Evolutionary conservation across 2,329 filamentous ascomycete species (phyloP), one percentile per base, ranked within the genome.

Genomic region (Pseudogymnoascus sp.): DNA sequence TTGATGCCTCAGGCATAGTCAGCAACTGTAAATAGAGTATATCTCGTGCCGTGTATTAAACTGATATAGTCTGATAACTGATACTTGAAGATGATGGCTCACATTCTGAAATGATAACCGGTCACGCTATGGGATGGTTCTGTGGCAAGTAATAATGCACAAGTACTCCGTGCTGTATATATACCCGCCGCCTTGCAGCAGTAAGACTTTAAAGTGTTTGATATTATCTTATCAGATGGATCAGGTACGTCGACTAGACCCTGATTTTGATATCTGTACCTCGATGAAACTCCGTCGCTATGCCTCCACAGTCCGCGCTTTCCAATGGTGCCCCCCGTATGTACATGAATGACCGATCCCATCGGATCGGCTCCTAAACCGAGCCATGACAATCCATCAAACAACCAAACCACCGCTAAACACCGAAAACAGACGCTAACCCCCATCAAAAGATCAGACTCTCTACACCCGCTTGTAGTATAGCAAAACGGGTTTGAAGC

Each of bases 151-250:
- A 29, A 29, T 50, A 29, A 29, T 1, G 24, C 10, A 29, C 42
- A 29, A 50, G 13, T 50, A 16, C 44, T 26, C 13, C 16, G 1
- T 26, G n/a, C 2, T 11, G 7, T 16, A 53, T 31, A 44, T 13
- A 53, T 11, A 6, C 26, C 47, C 47, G 26, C 10, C 14, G 6
- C 47, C 24, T 16, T 31, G 13, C 44, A 19, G 8, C 10, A 33
- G 50, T 56, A 56, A 56, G 26, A 33, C 26, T 33, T 56, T 19
- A 56, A 33, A 56, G 50, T 19, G n/a, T 19, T 13, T 56, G 5
- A 14, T 35, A 33, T 56, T 56, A 56, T 56, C 50, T 56, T 56
- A 56, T 56, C 50, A 56, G 50, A 56, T 56, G 50, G 50, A 11
- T 13, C n/a, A 56, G 29, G 29, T 35, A 56, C 50, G 11, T 56